Evolutionary conservation across 108 stramenopile genomes (phyloP).

Genomic region (Nannochloropsis granulata): DNA sequence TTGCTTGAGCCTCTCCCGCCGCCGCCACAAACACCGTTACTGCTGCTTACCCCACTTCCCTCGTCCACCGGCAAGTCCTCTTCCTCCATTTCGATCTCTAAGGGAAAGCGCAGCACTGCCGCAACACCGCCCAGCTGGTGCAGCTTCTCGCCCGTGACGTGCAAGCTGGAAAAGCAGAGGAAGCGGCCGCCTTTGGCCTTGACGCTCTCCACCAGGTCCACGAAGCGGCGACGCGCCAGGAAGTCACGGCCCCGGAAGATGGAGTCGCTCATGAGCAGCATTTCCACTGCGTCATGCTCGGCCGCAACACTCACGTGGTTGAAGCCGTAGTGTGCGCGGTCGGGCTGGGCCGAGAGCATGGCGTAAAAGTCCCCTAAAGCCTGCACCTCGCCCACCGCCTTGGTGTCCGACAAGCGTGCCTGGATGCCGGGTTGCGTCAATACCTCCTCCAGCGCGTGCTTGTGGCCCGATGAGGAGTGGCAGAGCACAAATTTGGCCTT

Average conservation of each 20-base stretch:
- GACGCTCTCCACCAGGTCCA: conserved; percentile 69
- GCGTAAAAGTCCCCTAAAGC: conserved; percentile 72
- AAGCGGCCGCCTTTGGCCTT: conserved; percentile 67
- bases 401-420: conserved; percentile 63
- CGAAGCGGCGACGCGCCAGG: conserved; percentile 52
- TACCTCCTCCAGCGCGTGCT: conserved; percentile 82
- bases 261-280: conserved; percentile 75
- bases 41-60: not conserved
- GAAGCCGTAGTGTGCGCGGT: conserved; percentile 78
- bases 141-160: conserved; percentile 83
- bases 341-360: conserved; percentile 69
- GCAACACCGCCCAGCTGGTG: conserved; percentile 79
- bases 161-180: conserved; percentile 69
- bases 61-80: not conserved
- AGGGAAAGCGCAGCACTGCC: conserved; percentile 34
- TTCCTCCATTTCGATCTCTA: conserved; percentile 5
- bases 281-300: conserved; percentile 73
- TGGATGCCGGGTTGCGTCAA: conserved; percentile 67
- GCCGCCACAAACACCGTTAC: no score
- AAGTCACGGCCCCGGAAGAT: conserved; percentile 72
- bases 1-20: no score
- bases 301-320: conserved; percentile 39
- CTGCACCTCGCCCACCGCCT: conserved; percentile 72
- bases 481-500: conserved; percentile 78
- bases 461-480: conserved; percentile 79